A percentile compares a stretch with the other conserved stretches of the same genome.
Evolutionary conservation across 768 basidiomycete species (phyloP).

Genomic region (Boletus vermiculosoides): DNA sequence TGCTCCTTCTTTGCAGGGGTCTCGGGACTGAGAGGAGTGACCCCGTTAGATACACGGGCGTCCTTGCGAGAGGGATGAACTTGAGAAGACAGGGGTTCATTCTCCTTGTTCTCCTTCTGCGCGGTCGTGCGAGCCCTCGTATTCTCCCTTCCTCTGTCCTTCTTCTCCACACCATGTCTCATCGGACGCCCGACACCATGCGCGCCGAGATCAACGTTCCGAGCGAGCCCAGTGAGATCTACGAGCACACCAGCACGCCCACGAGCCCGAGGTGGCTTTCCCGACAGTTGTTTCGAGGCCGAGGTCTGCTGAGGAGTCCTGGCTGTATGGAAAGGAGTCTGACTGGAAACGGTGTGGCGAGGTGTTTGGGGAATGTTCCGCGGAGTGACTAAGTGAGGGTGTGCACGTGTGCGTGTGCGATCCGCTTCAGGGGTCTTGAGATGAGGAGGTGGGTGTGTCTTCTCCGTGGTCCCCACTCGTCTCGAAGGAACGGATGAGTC

Average conservation of each 20-base stretch:
- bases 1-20: constrained; percentile 20
- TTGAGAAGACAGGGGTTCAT: constrained; percentile 9
- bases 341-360: constrained; percentile 22
- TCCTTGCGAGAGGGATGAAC: constrained; percentile 10
- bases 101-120: constrained; percentile 33
- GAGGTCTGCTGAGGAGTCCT: constrained; percentile 9
- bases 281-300: constrained; percentile 24
- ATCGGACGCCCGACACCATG: constrained; percentile 27
- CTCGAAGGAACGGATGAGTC: constrained; percentile 1
- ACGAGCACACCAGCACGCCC: constrained; percentile 35
- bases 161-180: constrained; percentile 31
- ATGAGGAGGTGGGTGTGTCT: constrained; percentile 5
- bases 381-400: not conserved
- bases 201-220: constrained; percentile 31
- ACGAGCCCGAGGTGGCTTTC: constrained; percentile 28
- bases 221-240: constrained; percentile 40
- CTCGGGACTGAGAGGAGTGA: constrained; percentile 13
- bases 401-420: constrained; percentile 13
- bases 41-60: not conserved
- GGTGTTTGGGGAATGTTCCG: constrained; percentile 8
- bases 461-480: not conserved
- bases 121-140: constrained; percentile 4
- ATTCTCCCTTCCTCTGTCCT: constrained; percentile 24
- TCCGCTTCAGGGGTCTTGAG: not conserved
- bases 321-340: constrained; percentile 17